These are phyloP conservation scores for Starmerella apicola DNA, from an alignment of 805 yeast genomes.

Conservation along the genomic window DNA sequence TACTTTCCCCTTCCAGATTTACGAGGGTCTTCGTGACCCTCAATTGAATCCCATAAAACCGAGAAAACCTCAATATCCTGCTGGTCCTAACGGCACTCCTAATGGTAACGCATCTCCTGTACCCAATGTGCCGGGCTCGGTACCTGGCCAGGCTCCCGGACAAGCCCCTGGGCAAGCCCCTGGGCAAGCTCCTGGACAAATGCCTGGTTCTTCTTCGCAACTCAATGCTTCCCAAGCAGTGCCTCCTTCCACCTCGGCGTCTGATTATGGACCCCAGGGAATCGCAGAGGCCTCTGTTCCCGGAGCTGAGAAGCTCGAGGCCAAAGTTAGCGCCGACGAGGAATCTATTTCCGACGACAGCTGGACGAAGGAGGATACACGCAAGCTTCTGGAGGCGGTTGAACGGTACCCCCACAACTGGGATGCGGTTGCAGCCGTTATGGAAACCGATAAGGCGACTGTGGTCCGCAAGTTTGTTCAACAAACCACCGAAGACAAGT, in stretches of 20 bases:
- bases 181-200: neutral
- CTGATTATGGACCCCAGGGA: neutral
- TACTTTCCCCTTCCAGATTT: constrained; percentile 78
- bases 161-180: neutral
- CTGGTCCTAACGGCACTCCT: neutral
- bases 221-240: too few relatives aligned
- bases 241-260: neutral
- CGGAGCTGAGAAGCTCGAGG: neutral
- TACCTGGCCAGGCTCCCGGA: neutral
- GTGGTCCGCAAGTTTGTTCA: constrained; percentile 69
- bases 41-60: constrained; percentile 16
- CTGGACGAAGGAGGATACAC: constrained; percentile 61
- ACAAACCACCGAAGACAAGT: constrained; percentile 63
- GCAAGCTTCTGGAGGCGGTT: constrained; percentile 49
- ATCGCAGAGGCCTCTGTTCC: neutral
- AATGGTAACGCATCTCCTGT: neutral
- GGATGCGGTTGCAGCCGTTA: constrained; percentile 57
- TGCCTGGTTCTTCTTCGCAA: too few relatives aligned
- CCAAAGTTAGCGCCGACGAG: too few relatives aligned
- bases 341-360: constrained; percentile 21
- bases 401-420: constrained; percentile 60
- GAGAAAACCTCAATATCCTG: neutral
- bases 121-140: constrained; percentile 1
- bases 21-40: constrained; percentile 48
- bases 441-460: constrained; percentile 54